Percentiles rank a stretch among this genome's conserved stretches.
Conservation (phyloP, 192 early-diverging fungal species). For the Podila epigama region DNA sequence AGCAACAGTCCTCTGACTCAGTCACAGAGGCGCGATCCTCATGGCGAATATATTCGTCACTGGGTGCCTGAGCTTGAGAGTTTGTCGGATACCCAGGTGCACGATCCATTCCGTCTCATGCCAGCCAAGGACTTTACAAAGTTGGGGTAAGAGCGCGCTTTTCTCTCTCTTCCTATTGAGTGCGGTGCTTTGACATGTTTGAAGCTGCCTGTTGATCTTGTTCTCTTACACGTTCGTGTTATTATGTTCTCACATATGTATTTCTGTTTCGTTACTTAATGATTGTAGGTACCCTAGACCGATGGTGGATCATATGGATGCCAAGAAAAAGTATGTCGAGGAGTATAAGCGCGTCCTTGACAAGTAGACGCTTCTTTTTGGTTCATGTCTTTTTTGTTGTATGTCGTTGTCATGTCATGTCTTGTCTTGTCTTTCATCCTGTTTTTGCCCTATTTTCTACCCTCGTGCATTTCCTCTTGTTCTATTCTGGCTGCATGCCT, state of each 20-base stretch:
- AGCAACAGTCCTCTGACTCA: constrained; percentile 67
- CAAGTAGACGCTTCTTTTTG: not conserved
- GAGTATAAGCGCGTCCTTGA: constrained; percentile 53
- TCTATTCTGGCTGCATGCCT: not conserved
- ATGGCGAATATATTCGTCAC: constrained; percentile 62
- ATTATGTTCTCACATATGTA: no score
- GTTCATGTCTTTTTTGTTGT: not conserved
- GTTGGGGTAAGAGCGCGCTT: constrained; percentile 42
- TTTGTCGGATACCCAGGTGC: constrained; percentile 55
- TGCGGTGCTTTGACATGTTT: no score
- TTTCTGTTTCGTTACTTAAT: not conserved
- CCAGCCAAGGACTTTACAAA: constrained; percentile 49
- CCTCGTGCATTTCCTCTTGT: not conserved
- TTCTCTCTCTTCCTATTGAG: not conserved
- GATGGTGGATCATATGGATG: constrained; percentile 72
- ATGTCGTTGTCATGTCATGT: constrained; percentile 1
- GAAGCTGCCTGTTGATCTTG: not conserved
- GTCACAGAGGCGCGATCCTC: constrained; percentile 60
- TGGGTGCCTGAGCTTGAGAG: constrained; percentile 68
- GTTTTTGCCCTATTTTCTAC: not conserved
- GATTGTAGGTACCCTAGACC: constrained; percentile 60
- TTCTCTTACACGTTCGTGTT: not conserved
- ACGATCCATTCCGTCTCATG: constrained; percentile 60
- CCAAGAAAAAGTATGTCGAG: constrained; percentile 54
- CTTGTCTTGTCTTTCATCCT: not conserved